These are phyloP conservation scores for Xylaria sp. DNA, from an alignment of 495 filamentous ascomycete species.

Conservation along the genomic window DNA sequence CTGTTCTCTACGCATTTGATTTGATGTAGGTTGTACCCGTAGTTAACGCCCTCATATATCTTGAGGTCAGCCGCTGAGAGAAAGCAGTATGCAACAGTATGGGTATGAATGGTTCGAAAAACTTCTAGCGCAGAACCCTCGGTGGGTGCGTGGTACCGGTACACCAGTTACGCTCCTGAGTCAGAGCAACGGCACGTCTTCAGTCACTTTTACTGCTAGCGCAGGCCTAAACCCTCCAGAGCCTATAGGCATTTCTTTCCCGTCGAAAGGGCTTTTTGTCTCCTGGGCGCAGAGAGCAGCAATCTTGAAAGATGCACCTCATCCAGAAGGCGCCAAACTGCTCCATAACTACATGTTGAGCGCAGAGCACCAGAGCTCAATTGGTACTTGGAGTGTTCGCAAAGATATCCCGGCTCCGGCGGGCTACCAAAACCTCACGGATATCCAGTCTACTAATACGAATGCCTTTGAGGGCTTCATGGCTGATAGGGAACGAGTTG, in stretches of 20 bases:
- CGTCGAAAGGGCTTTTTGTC: conserved; percentile 38
- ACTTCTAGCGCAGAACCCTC: conserved; percentile 43
- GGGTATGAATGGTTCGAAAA: conserved; percentile 47
- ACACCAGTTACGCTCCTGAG: conserved; percentile 37
- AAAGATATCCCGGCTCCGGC: conserved; percentile 26
- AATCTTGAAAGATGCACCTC: conserved; percentile 44
- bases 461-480: conserved; percentile 42
- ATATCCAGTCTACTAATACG: conserved; percentile 35
- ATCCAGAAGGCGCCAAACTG: conserved; percentile 45
- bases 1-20: conserved; percentile 45
- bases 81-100: conserved; percentile 36
- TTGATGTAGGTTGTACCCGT: conserved; percentile 32
- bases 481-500: conserved; percentile 37
- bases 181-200: conserved; percentile 30
- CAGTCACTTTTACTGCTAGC: conserved; percentile 20
- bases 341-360: conserved; percentile 44
- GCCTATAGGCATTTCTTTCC: conserved; percentile 25
- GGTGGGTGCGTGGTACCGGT: conserved; percentile 46
- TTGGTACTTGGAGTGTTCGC: conserved; percentile 26
- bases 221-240: not conserved
- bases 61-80: conserved; percentile 9
- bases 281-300: conserved; percentile 45
- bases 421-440: conserved; percentile 29
- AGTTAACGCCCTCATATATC: not conserved
- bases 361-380: conserved; percentile 31